Evolutionary conservation across 352 stramenopile genomes (phyloP).

Genomic region (Pythium volutum): DNA sequence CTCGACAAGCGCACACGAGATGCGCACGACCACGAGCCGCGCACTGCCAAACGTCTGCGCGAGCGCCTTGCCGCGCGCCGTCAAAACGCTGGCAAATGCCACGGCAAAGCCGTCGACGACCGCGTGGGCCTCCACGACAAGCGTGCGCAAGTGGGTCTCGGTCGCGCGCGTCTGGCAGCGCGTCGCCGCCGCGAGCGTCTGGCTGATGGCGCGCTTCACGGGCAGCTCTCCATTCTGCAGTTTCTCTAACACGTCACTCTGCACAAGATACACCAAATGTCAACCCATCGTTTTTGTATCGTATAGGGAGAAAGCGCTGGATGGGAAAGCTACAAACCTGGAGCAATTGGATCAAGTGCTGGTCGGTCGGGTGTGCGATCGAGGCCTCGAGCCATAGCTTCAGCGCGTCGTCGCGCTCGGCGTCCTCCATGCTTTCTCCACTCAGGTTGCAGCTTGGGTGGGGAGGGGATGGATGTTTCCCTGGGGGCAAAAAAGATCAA

Average conservation of each 20-base stretch:
- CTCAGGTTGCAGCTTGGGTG: background rate
- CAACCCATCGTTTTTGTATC: slow-evolving; percentile 6
- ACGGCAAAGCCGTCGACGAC: slow-evolving; percentile 44
- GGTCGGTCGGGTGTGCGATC: slow-evolving; percentile 46
- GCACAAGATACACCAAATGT: background rate
- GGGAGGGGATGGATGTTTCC: slow-evolving; percentile 5
- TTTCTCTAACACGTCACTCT: slow-evolving; percentile 67
- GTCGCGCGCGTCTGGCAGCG: slow-evolving; percentile 55
- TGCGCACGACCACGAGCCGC: slow-evolving; percentile 49
- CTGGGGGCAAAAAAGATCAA: slow-evolving; percentile 20
- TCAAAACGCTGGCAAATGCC: slow-evolving; percentile 49
- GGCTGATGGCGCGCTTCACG: slow-evolving; percentile 62
- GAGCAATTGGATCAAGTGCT: slow-evolving; percentile 55
- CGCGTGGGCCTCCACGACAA: slow-evolving; percentile 36
- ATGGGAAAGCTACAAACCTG: slow-evolving; percentile 35
- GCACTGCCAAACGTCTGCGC: slow-evolving; percentile 53
- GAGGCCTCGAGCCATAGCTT: slow-evolving; percentile 52
- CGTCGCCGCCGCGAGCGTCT: slow-evolving; percentile 51
- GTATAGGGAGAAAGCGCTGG: background rate
- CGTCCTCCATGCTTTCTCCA: slow-evolving; percentile 19
- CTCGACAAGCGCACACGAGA: slow-evolving; percentile 58
- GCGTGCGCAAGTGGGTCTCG: slow-evolving; percentile 47
- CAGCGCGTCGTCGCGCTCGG: slow-evolving; percentile 58
- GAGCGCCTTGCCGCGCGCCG: slow-evolving; percentile 32
- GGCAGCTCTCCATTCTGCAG: slow-evolving; percentile 51